phyloP scores from a whole-genome alignment of 2,329 filamentous ascomycete genomes.

The Laburnicola sp. region DNA sequence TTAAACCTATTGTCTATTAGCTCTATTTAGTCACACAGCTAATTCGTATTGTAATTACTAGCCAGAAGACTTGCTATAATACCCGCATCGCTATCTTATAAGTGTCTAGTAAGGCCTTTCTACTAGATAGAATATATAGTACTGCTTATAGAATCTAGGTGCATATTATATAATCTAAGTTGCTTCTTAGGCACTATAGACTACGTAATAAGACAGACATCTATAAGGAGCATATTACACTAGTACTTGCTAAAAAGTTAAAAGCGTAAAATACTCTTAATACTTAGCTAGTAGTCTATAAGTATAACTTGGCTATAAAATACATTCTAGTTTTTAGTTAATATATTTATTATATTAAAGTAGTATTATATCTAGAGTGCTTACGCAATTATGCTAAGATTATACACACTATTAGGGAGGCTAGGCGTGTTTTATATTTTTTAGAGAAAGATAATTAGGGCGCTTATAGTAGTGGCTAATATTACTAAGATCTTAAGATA shows the following conservation, averaged over 20 bases:
- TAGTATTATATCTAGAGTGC: slow-evolving; percentile 51
- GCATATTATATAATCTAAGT: slow-evolving; percentile 57
- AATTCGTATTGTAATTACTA: slow-evolving; percentile 61
- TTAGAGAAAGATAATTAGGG: slow-evolving; percentile 54
- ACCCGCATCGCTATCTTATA: slow-evolving; percentile 40
- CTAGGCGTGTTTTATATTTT: slow-evolving; percentile 48
- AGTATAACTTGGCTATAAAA: slow-evolving; percentile 58
- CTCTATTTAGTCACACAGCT: slow-evolving; percentile 53
- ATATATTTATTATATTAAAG: slow-evolving; percentile 55
- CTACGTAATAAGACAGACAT: slow-evolving; percentile 39
- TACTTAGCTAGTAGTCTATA: slow-evolving; percentile 51
- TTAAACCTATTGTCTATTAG: slow-evolving; percentile 53
- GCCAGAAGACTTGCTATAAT: slow-evolving; percentile 52
- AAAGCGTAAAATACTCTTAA: slow-evolving; percentile 53
- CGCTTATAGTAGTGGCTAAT: slow-evolving; percentile 17
- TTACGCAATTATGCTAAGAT: slow-evolving; percentile 15
- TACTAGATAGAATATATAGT: slow-evolving; percentile 53
- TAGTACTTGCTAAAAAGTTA: slow-evolving; percentile 55
- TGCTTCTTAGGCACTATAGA: not conserved
- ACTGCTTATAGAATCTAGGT: slow-evolving; percentile 56
- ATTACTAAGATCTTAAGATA: slow-evolving; percentile 40
- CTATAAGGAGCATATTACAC: slow-evolving; percentile 58
- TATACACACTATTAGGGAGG: slow-evolving; percentile 31
- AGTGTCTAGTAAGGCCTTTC: slow-evolving; percentile 46
- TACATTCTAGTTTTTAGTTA: slow-evolving; percentile 48